Evolutionary conservation across 805 yeast genomes (phyloP).

Genomic region (Metschnikowia shivogae): DNA sequence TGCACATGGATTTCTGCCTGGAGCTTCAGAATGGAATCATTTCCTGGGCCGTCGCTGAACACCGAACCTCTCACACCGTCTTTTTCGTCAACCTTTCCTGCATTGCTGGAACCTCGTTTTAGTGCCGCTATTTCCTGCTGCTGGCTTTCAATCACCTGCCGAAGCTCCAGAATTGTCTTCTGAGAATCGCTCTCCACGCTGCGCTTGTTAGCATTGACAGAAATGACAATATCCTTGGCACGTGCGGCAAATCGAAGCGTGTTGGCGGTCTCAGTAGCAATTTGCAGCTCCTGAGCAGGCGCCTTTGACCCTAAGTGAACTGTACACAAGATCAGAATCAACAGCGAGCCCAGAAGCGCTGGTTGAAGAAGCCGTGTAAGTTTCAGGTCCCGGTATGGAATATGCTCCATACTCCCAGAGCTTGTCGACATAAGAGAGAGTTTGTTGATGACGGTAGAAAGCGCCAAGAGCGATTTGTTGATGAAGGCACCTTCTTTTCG

Average conservation of each 20-base stretch:
- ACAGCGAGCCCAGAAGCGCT: slow-evolving; percentile 80
- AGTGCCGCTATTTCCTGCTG: slow-evolving; percentile 46
- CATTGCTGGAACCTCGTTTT: slow-evolving; percentile 13
- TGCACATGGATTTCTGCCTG: slow-evolving; percentile 62
- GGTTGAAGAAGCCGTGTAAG: slow-evolving; percentile 88
- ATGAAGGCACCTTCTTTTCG: slow-evolving; percentile 92
- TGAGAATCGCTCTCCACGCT: slow-evolving; percentile 37
- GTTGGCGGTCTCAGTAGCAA: slow-evolving; percentile 75
- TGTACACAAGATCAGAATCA: slow-evolving; percentile 84
- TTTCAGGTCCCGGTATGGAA: slow-evolving; percentile 92
- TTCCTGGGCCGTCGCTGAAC: neutral
- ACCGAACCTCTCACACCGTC: neutral
- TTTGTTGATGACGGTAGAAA: slow-evolving; percentile 88
- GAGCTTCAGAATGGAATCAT: slow-evolving; percentile 21
- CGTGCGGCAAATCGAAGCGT: slow-evolving; percentile 90
- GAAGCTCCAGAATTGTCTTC: slow-evolving; percentile 49
- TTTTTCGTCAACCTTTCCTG: slow-evolving; percentile 45
- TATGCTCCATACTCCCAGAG: slow-evolving; percentile 46
- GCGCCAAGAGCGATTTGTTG: slow-evolving; percentile 83
- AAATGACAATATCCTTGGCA: slow-evolving; percentile 79
- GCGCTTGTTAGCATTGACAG: slow-evolving; percentile 51
- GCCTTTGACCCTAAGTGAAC: slow-evolving; percentile 54
- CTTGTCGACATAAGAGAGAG: slow-evolving; percentile 41
- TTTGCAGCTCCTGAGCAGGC: slow-evolving; percentile 30
- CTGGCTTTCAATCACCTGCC: slow-evolving; percentile 58